phyloP scores from a whole-genome alignment of 768 basidiomycete genomes.

The Lentinula sp. region DNA sequence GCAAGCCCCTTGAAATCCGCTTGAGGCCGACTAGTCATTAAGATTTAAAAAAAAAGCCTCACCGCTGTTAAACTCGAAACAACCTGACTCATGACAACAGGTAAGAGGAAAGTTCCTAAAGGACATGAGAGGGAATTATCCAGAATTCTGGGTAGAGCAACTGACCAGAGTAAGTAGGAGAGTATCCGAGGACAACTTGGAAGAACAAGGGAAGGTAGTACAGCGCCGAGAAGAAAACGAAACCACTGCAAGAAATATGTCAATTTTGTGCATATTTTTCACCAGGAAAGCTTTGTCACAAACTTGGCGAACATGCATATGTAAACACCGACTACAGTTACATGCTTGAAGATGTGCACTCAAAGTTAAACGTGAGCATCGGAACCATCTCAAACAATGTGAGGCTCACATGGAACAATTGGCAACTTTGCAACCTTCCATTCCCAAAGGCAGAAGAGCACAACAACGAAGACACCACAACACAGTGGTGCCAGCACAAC shows the following conservation, averaged over 20 bases:
- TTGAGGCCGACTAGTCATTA: neutral
- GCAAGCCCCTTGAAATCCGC: slow-evolving; percentile 40
- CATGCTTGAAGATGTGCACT: slow-evolving; percentile 70
- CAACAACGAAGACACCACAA: slow-evolving; percentile 48
- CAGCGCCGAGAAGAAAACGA: slow-evolving; percentile 56
- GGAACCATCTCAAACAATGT: neutral
- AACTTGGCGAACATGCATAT: slow-evolving; percentile 66
- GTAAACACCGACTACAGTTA: slow-evolving; percentile 63
- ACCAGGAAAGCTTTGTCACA: slow-evolving; percentile 10
- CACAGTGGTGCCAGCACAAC: slow-evolving; percentile 56
- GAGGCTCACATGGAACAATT: slow-evolving; percentile 58
- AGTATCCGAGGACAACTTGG: slow-evolving; percentile 63
- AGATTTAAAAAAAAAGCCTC: slow-evolving; percentile 12
- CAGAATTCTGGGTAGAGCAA: neutral
- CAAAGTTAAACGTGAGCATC: neutral
- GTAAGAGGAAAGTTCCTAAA: slow-evolving; percentile 60
- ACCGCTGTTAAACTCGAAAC: slow-evolving; percentile 50
- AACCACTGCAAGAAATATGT: slow-evolving; percentile 32
- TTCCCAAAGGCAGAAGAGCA: slow-evolving; percentile 65
- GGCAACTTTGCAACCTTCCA: slow-evolving; percentile 66
- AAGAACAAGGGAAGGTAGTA: slow-evolving; percentile 75
- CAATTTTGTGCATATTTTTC: neutral
- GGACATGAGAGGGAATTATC: neutral
- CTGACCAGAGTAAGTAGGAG: slow-evolving; percentile 45
- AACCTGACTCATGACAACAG: slow-evolving; percentile 61